phyloP scores from a whole-genome alignment of 192 early-diverging fungal genomes.

The Backusella liffmaniae region DNA sequence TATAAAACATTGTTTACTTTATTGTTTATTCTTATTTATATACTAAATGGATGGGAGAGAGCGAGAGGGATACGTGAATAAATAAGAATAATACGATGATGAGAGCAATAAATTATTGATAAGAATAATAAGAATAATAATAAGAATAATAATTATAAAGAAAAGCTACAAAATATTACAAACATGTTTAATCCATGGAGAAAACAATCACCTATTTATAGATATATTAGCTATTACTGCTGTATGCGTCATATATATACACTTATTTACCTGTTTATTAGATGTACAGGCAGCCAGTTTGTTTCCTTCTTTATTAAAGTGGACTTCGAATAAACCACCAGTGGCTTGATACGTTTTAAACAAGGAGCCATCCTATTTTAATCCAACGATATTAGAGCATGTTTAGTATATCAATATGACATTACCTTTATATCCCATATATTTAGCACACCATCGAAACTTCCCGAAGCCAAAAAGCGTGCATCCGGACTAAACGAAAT shows the following conservation, averaged over 20 bases:
- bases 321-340: conserved; percentile 59
- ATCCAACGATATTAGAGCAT: background rate
- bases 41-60: background rate
- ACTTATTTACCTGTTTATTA: conserved; percentile 42
- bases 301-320: conserved; percentile 56
- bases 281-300: conserved; percentile 56
- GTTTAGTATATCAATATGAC: background rate
- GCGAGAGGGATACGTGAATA: background rate
- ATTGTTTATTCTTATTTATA: background rate
- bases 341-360: conserved; percentile 53
- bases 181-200: background rate
- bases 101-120: background rate
- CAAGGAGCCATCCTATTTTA: conserved; percentile 42
- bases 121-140: background rate
- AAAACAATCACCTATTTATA: background rate
- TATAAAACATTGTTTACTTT: background rate
- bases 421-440: conserved; percentile 67
- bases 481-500: conserved; percentile 80
- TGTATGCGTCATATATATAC: background rate
- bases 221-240: background rate
- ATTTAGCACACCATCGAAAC: conserved; percentile 75
- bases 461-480: conserved; percentile 70
- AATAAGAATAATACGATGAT: background rate
- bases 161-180: conserved; percentile 1
- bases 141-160: background rate